A percentile compares a stretch with the other conserved stretches of the same genome.
Evolutionary conservation across 164 flowering plant genomes (phyloP).

Genomic region (Protea cynaroides): DNA sequence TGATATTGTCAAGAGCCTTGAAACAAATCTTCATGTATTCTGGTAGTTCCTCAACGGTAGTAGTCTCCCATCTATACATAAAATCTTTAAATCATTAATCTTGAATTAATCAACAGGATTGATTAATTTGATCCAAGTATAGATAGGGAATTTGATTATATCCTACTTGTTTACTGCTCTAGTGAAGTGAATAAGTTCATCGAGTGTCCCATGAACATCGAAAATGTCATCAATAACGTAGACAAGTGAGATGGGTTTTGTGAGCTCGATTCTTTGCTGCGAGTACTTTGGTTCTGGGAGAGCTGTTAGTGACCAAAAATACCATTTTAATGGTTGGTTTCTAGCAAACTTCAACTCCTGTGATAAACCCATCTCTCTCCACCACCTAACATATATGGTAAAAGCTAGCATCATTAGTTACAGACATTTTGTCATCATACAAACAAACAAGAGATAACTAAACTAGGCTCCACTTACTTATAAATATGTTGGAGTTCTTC

Average conservation of each 20-base stretch:
- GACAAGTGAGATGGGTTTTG: constrained; percentile 16
- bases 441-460: background rate
- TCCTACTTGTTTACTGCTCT: constrained; percentile 11
- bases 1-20: background rate
- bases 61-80: background rate
- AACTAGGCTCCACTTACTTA: background rate
- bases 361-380: constrained; percentile 14
- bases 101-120: too few species aligned
- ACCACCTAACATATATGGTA: constrained; percentile 10
- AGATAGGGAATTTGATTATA: too few species aligned
- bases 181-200: constrained; percentile 18
- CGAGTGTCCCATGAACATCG: constrained; percentile 19
- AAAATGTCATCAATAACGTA: constrained; percentile 22
- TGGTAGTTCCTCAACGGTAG: background rate
- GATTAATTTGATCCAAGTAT: too few species aligned
- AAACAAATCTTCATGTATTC: background rate
- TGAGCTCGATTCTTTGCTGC: constrained; percentile 13
- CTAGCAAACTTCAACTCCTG: constrained; percentile 14
- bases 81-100: too few species aligned
- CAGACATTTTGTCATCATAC: background rate
- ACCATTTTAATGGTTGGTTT: constrained; percentile 21
- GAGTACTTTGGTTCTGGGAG: constrained; percentile 17
- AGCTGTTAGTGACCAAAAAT: constrained; percentile 17
- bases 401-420: background rate
- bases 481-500: constrained; percentile 4